Base-by-base conservation (phyloP, 306 rosid genomes). In the Pterocarpus santalinus region DNA sequence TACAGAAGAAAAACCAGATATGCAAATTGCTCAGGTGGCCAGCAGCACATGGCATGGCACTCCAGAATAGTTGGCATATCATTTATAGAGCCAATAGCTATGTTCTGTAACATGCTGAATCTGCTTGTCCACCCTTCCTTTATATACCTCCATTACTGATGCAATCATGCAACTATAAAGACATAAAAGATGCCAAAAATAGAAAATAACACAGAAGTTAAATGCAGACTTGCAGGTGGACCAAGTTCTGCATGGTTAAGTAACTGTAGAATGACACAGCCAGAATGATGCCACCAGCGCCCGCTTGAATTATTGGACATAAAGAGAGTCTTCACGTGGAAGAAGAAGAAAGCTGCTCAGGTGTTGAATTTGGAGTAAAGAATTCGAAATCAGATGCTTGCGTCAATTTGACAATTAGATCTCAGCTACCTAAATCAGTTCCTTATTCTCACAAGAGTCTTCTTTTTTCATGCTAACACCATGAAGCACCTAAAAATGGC, bases 341-440 rank as follows among this genome's bases (percentile, higher is more conserved):
- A 65, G 51, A 70, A 43, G 62, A 71, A 33, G 55, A 49, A 75
- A 58, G n/a, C 63, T 66, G 28, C 44, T 7, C 73, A 53, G 8
- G 71, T 69, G 72, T n/a, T 43, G 69, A 60, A 36, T 12, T 17
- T 36, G 57, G 69, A 32, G 17, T 41, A 75, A 87, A 81, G 84
- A 87, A 83, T 83, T 51, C 67, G 65, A 61, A 71, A 77, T 77
- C 72, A 61, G 38, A 68, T 76, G 34, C 75, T 61, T 76, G 35
- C 52, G 35, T 60, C 83, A 86, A 73, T 77, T 72, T 82, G 84
- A 75, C 72, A 78, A 80, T 71, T 78, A 87, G 86, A 75, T 57
- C 65, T n/a, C 71, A 62, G 43, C 73, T 81, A 81, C 60, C 87
- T 78, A 81, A 84, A 84, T 75, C 52, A 73, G 76, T 65, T 70